Evolutionary conservation across 2,329 filamentous ascomycete genomes (phyloP), one percentile per base, ranked within the genome.

Genomic region (Colletotrichum eleusines): DNA sequence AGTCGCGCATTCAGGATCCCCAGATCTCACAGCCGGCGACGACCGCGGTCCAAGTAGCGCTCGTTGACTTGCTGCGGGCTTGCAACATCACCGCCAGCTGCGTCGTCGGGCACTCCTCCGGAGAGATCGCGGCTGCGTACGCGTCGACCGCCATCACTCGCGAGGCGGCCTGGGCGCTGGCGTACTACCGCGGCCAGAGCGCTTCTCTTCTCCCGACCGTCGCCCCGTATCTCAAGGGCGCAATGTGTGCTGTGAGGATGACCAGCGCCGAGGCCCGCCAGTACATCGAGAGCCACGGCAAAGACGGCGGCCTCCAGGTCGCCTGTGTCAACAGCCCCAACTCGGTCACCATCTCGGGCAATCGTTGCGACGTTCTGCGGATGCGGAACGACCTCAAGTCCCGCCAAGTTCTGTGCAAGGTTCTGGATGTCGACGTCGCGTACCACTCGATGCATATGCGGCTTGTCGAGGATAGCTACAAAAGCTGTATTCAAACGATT

Each of bases 381-480:
- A 76, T 84, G 55, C 75, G 76, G 4, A 72, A 75, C 4, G 77
- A 82, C 12, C 73, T 85, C 23, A 72, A 74, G 16, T 65, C 68
- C 0, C 78, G 74, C 44, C 76, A 71, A 0, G 71, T 84, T 7
- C 82, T 81, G 50, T 77, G 78, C 57, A 79, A 78, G 5, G 67
- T 80, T 1, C 76, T 85, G 9, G 73, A 78, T 2, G 81, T 85
- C 16, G 75, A 78, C 7, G 76, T 79, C 3, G 82, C 84, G 1
- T 86, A 86, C 53, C 84, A 86, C 69, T 85, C 84, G 1, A 77
- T 78, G 1, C 82, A 85, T 35, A 85, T 86, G 84, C 75, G 74
- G 26, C 68, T 77, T 1, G 77, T 84, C 5, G 78, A 79, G 44
- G 74, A 78, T 0, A 77, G 78, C n/a, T 85, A 85, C 69, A 62